These are phyloP conservation scores for Trichoderma harzianum DNA, from an alignment of 2,329 filamentous ascomycete genomes.

Conservation along the genomic window DNA sequence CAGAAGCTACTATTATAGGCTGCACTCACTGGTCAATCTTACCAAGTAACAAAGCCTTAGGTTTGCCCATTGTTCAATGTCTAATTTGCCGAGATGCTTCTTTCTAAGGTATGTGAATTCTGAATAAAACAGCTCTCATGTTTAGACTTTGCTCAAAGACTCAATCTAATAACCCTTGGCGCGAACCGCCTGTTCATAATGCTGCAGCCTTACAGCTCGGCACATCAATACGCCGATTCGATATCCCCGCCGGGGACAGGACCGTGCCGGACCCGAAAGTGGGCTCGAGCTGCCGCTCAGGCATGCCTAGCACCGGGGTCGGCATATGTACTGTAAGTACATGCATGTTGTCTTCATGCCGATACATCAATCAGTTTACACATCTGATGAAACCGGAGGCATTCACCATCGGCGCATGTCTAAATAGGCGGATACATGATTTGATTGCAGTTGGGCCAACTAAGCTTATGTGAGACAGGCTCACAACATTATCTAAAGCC, in stretches of 20 bases:
- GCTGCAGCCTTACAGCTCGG: neutral
- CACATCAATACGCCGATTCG: neutral
- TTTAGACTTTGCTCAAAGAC: neutral
- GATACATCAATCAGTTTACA: neutral
- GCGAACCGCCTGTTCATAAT: neutral
- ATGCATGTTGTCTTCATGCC: neutral
- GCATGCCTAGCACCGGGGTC: neutral
- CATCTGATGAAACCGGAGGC: neutral
- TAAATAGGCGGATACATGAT: neutral
- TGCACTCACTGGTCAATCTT: neutral
- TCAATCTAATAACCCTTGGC: neutral
- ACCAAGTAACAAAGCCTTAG: neutral
- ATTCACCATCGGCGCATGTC: neutral
- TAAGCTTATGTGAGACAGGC: neutral
- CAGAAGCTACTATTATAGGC: neutral
- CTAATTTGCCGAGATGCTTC: neutral
- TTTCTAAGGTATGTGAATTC: neutral
- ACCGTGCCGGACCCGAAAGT: neutral
- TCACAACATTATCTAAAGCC: neutral
- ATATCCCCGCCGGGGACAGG: neutral
- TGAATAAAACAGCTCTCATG: neutral
- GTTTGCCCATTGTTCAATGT: neutral
- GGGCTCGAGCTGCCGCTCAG: neutral
- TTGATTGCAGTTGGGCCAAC: neutral
- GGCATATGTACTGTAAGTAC: neutral